These are phyloP conservation scores for Tephrocybe sp. DNA, from an alignment of 768 basidiomycete species.

Conservation along the genomic window DNA sequence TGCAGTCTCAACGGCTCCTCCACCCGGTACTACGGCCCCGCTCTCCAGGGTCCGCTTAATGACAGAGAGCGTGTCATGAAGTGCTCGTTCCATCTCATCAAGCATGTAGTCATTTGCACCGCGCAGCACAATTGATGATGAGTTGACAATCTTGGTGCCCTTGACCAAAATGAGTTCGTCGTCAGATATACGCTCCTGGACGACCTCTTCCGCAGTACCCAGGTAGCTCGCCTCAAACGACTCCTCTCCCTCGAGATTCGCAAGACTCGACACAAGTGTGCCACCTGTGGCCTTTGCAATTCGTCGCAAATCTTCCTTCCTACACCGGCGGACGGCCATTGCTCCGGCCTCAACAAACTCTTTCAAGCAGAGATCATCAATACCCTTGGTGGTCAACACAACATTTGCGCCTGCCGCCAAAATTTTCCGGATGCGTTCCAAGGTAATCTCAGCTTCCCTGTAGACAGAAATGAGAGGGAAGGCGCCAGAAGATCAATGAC, in stretches of 20 bases:
- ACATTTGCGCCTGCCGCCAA: constrained; percentile 96
- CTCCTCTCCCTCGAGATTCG: constrained; percentile 97
- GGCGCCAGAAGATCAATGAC: background rate
- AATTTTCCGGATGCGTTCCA: constrained; percentile 95
- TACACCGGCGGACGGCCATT: constrained; percentile 96
- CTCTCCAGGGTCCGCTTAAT: constrained; percentile 98
- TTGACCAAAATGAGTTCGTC: constrained; percentile 97
- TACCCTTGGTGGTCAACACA: constrained; percentile 95
- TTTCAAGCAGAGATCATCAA: constrained; percentile 96
- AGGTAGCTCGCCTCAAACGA: constrained; percentile 91
- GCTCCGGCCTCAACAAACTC: constrained; percentile 99
- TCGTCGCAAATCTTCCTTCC: constrained; percentile 95
- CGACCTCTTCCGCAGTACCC: constrained; percentile 93
- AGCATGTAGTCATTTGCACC: constrained; percentile 99
- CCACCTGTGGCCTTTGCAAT: constrained; percentile 98
- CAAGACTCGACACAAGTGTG: constrained; percentile 86
- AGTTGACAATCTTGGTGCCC: constrained; percentile 95
- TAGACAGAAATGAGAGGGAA: background rate
- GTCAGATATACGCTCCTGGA: constrained; percentile 96
- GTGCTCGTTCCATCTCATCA: constrained; percentile 97
- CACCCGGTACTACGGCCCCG: constrained; percentile 93
- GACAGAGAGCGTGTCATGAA: constrained; percentile 92
- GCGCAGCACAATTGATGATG: constrained; percentile 87
- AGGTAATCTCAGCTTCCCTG: constrained; percentile 93
- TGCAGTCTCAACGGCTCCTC: constrained; percentile 96